Conservation (phyloP, 257 asterid species). For the Ilex asprella region DNA sequence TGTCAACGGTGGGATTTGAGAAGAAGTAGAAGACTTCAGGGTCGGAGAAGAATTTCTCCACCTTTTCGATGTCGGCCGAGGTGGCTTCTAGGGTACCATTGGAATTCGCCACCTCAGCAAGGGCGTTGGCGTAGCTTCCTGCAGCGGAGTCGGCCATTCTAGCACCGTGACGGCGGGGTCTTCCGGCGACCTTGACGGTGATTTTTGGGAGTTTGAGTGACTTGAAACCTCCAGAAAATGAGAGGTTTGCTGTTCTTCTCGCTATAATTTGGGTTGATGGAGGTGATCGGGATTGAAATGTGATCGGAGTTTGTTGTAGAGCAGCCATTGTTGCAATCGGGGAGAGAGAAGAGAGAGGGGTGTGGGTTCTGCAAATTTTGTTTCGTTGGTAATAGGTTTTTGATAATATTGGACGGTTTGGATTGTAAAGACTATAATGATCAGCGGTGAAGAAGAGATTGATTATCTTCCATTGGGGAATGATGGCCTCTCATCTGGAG, state of each 20-base stretch:
- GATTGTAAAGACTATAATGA: neutral
- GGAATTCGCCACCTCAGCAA: slow-evolving; percentile 65
- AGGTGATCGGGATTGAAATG: slow-evolving; percentile 38
- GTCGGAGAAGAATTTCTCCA: slow-evolving; percentile 51
- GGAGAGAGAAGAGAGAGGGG: slow-evolving; percentile 6
- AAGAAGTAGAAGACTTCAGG: slow-evolving; percentile 36
- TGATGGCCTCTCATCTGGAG: neutral
- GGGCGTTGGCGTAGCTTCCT: slow-evolving; percentile 57
- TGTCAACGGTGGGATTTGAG: slow-evolving; percentile 42
- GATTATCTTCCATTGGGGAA: neutral
- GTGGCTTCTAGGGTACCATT: slow-evolving; percentile 39
- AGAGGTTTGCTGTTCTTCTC: slow-evolving; percentile 22
- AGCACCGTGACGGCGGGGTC: slow-evolving; percentile 32
- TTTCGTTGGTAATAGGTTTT: neutral
- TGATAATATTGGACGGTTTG: neutral
- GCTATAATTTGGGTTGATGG: slow-evolving; percentile 30
- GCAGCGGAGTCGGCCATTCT: slow-evolving; percentile 55
- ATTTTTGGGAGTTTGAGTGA: slow-evolving; percentile 44
- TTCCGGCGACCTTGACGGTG: slow-evolving; percentile 24
- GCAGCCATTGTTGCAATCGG: slow-evolving; percentile 38
- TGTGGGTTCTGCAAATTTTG: neutral
- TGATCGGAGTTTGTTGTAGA: slow-evolving; percentile 51
- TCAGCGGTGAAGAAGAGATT: neutral
- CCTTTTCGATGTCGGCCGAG: slow-evolving; percentile 53
- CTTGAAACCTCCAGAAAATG: slow-evolving; percentile 30